Percentiles rank a stretch among this genome's conserved stretches.
Conservation (phyloP, 192 early-diverging fungal species). For the Gryganskiella cystojenkinii region DNA sequence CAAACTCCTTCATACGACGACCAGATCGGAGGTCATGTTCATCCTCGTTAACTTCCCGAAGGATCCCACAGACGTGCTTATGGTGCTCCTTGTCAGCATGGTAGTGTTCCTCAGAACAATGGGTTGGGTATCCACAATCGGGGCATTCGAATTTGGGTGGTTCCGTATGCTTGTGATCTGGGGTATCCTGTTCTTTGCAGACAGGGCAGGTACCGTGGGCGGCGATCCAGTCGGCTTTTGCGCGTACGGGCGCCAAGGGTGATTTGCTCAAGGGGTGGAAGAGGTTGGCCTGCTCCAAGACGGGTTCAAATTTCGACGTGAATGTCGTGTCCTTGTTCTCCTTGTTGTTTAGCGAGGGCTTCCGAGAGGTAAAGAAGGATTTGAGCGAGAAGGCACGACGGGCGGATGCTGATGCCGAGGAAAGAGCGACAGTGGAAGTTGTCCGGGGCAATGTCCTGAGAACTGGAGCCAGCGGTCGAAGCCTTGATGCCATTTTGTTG, state of each 20-base stretch:
- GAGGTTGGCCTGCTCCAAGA: slow-evolving; percentile 64
- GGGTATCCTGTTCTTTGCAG: slow-evolving; percentile 63
- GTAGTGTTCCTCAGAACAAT: slow-evolving; percentile 80
- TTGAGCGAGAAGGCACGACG: slow-evolving; percentile 43
- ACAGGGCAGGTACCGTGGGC: slow-evolving; percentile 75
- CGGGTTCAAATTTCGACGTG: slow-evolving; percentile 47
- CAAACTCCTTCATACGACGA: slow-evolving; percentile 79
- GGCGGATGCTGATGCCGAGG: slow-evolving; percentile 13
- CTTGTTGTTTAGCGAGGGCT: too few relatives aligned
- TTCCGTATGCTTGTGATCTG: slow-evolving; percentile 48
- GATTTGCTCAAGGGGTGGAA: slow-evolving; percentile 79
- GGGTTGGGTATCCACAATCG: slow-evolving; percentile 83
- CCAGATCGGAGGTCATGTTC: slow-evolving; percentile 84
- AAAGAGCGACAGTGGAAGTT: slow-evolving; percentile 8
- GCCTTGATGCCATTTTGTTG: slow-evolving; percentile 37
- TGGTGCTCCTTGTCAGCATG: slow-evolving; percentile 63
- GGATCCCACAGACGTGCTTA: slow-evolving; percentile 64
- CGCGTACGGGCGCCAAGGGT: slow-evolving; percentile 73
- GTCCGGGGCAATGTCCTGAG: slow-evolving; percentile 40
- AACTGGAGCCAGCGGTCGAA: slow-evolving; percentile 43
- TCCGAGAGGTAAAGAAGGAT: slow-evolving; percentile 50
- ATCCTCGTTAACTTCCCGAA: slow-evolving; percentile 81
- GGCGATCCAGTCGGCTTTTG: slow-evolving; percentile 69
- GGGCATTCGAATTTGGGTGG: slow-evolving; percentile 76
- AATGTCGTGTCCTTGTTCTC: slow-evolving; percentile 22